These are phyloP conservation scores for Penicillium cataractarum DNA, from an alignment of 495 filamentous ascomycete genomes.

Conservation along the genomic window DNA sequence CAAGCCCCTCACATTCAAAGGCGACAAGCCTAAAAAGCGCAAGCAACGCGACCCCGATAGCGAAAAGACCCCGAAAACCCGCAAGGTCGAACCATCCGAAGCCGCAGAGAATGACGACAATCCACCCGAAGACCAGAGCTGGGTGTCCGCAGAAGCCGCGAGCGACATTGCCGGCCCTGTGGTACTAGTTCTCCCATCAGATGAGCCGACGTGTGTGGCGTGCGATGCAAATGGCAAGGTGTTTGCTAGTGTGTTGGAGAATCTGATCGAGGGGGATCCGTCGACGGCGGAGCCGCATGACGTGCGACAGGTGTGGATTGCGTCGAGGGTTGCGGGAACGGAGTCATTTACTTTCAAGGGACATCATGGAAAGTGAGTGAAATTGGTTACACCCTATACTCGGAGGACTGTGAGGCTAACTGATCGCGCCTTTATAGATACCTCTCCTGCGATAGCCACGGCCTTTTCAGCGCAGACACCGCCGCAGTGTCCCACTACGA, in stretches of 20 bases:
- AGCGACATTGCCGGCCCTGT: constrained; percentile 83
- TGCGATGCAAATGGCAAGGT: constrained; percentile 84
- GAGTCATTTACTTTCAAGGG: constrained; percentile 84
- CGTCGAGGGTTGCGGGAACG: constrained; percentile 79
- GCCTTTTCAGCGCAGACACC: constrained; percentile 71
- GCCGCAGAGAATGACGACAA: constrained; percentile 40
- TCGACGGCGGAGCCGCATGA: constrained; percentile 88
- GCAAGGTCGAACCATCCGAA: constrained; percentile 33
- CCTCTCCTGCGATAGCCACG: constrained; percentile 81
- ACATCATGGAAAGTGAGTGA: constrained; percentile 79
- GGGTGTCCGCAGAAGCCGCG: constrained; percentile 81
- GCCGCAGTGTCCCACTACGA: constrained; percentile 84
- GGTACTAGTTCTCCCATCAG: constrained; percentile 75
- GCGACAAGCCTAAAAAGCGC: constrained; percentile 92
- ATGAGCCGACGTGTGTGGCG: constrained; percentile 69
- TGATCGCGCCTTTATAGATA: constrained; percentile 47
- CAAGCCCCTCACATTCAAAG: constrained; percentile 91
- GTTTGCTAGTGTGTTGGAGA: constrained; percentile 78
- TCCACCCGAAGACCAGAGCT: constrained; percentile 70
- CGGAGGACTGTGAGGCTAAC: too few species aligned
- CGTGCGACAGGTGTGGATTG: constrained; percentile 94
- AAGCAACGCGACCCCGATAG: constrained; percentile 56
- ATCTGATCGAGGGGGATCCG: constrained; percentile 78
- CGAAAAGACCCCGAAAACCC: constrained; percentile 47
- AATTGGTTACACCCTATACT: too few species aligned